A percentile compares a stretch with the other conserved stretches of the same genome.
phyloP scores from a whole-genome alignment of 208 protist species.

The Porcisia hertigi region DNA sequence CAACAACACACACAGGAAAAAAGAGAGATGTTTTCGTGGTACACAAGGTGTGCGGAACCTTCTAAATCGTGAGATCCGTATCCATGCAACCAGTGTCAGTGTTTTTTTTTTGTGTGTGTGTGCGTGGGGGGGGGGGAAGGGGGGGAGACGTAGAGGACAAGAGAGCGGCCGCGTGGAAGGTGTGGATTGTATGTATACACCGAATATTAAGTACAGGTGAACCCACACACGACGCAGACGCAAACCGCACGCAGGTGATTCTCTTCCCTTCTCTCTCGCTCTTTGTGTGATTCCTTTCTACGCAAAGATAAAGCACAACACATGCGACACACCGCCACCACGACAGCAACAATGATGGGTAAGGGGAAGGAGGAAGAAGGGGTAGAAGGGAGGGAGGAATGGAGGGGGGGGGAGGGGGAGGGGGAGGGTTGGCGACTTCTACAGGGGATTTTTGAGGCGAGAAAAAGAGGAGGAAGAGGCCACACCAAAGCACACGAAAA shows the following conservation, averaged over 20 bases:
- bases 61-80: neutral
- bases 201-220: neutral
- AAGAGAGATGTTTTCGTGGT: neutral
- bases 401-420: neutral
- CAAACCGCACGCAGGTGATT: neutral
- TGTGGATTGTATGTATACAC: neutral
- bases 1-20: no score
- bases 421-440: no score
- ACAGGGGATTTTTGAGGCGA: no score
- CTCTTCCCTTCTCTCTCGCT: neutral
- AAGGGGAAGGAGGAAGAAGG: neutral
- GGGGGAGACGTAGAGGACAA: neutral
- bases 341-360: neutral
- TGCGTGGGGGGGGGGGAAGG: neutral
- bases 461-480: no score
- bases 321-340: neutral
- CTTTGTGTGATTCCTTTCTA: neutral
- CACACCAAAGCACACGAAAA: no score
- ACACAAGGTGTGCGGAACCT: neutral
- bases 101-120: neutral
- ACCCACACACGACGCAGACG: neutral
- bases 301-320: neutral
- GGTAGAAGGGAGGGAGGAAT: neutral
- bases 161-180: neutral
- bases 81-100: neutral